Evolutionary conservation across 257 asterid genomes (phyloP).

Genomic region (Capsicum baccatum): DNA sequence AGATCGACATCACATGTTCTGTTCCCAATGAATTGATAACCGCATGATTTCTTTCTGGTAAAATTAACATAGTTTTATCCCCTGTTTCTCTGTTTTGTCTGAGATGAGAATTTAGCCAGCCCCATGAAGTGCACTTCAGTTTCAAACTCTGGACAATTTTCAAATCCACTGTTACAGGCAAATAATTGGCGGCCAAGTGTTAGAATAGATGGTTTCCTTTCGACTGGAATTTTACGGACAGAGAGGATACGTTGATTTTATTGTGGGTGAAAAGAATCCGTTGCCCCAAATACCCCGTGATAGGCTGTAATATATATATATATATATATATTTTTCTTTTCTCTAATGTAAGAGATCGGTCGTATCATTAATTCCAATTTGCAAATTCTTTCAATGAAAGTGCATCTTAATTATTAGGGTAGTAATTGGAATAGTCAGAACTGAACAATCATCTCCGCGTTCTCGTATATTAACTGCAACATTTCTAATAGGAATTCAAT

Average conservation of each 20-base stretch:
- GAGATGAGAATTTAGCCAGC: constrained; percentile 14
- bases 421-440: too few relatives aligned
- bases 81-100: constrained; percentile 5
- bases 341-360: too few relatives aligned
- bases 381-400: too few relatives aligned
- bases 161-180: constrained; percentile 20
- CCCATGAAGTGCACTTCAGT: constrained; percentile 23
- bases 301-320: too few relatives aligned
- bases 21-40: neutral
- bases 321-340: too few relatives aligned
- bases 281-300: neutral
- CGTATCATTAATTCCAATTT: too few relatives aligned
- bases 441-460: too few relatives aligned
- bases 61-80: constrained; percentile 2
- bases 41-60: neutral
- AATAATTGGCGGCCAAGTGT: constrained; percentile 12
- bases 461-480: too few relatives aligned
- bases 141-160: constrained; percentile 17
- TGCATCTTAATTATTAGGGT: too few relatives aligned
- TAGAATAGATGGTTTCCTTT: constrained; percentile 2
- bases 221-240: neutral
- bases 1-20: constrained; percentile 18
- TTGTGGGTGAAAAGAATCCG: constrained; percentile 6
- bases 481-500: too few relatives aligned
- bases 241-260: neutral